These are phyloP conservation scores for Suillus fuscotomentosus DNA, from an alignment of 768 basidiomycete species.

Conservation along the genomic window DNA sequence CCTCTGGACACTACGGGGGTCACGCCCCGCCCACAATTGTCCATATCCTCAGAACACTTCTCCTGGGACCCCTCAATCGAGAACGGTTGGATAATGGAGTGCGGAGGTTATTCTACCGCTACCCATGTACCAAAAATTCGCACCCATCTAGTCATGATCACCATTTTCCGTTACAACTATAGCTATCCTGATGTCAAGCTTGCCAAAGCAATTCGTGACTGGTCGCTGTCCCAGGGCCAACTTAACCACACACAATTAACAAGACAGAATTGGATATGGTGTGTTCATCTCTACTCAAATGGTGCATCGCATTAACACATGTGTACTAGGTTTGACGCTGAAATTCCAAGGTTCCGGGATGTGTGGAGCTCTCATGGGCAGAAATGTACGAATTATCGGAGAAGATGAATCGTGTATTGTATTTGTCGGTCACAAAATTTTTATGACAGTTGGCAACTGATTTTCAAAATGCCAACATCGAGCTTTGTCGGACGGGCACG, in stretches of 20 bases:
- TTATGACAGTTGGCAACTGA: neutral
- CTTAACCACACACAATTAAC: neutral
- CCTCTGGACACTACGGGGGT: constrained; percentile 24
- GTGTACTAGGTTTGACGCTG: constrained; percentile 19
- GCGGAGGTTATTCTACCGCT: neutral
- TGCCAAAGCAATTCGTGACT: neutral
- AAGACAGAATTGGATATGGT: constrained; percentile 21
- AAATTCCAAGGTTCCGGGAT: constrained; percentile 13
- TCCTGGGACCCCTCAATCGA: constrained; percentile 14
- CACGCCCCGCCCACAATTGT: constrained; percentile 11
- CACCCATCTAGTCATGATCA: constrained; percentile 11
- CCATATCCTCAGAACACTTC: constrained; percentile 11
- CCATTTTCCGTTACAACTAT: constrained; percentile 26
- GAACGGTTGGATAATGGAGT: constrained; percentile 20
- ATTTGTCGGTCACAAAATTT: neutral
- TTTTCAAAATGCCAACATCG: neutral
- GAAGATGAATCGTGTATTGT: neutral
- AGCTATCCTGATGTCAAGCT: constrained; percentile 12
- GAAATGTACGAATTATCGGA: neutral
- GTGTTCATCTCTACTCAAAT: neutral
- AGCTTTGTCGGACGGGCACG: neutral
- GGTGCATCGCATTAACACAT: neutral
- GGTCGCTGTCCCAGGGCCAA: constrained; percentile 10
- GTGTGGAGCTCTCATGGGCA: neutral
- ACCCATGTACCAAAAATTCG: neutral